Evolutionary conservation across 179 eudicot species (phyloP), one percentile per base, ranked within the genome.

Genomic region (Sideroxylon spinosum): DNA sequence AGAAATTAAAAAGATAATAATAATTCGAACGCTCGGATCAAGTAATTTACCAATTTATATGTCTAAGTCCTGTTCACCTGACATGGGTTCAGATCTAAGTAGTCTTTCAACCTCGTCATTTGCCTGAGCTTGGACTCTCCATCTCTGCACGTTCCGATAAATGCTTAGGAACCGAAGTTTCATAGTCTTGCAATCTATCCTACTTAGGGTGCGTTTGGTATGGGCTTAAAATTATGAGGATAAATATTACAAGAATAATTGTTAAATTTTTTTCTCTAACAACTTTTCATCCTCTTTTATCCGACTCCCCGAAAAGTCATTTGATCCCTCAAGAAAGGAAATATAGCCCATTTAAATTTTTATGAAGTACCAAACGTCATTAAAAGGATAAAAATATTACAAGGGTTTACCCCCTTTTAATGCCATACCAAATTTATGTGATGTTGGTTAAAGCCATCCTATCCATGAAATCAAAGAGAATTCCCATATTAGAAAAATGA

Each of bases 101-200:
- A 94, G 96, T 82, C 91, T 89, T 84, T 94, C 97, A 19, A 91
- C 94, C 82, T 94, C 97, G 80, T 94, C 98, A 68, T 93, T 93
- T 71, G 97, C 98, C 86, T 93, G 94, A 9, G 89, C 93, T 91
- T 93, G 97, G 68, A 83, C 49, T 84, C 77, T 89, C 98, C 98
- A 91, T 86, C 86, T 86, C 98, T 93, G 91, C 70, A 81, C 4
- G 70, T 23, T 16, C 71, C 53, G 20, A 32, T 26, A 66, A 37
- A 73, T 16, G 9, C 28, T 22, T 25, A n/a, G 59, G 26, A 65
- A 65, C 19, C 14, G 11, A 9, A 65, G 13, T 7, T 65, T 65
- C 48, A 4, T 53, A 11, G 13, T 22, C 60, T 22, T 12, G 50
- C 50, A 17, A 19, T 11, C 17, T 22, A 71, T 50, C 20, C 44